Evolutionary conservation across 139 green algal species (phyloP).

Genomic region (Marvania coccoides): DNA sequence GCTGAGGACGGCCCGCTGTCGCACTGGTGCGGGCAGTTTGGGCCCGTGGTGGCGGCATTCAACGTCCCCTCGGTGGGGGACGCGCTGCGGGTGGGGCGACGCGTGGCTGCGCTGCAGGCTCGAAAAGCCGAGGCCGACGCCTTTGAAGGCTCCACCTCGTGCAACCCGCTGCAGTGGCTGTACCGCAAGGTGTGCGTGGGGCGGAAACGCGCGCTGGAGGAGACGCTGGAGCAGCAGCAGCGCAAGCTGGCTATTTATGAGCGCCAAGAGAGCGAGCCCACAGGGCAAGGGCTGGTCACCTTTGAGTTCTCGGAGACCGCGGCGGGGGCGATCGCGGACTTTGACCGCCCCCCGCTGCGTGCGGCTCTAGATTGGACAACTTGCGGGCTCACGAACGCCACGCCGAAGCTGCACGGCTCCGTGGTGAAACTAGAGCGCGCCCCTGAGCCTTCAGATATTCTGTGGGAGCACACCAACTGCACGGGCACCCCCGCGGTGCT

Average conservation of each 20-base stretch:
- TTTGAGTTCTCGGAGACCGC: conserved; percentile 47
- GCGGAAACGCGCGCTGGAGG: not conserved
- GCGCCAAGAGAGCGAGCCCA: conserved; percentile 22
- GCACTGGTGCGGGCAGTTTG: conserved; percentile 41
- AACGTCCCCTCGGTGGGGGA: conserved; percentile 13
- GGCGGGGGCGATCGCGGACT: conserved; percentile 28
- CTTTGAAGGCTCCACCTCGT: conserved; percentile 7
- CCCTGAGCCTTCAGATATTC: conserved; percentile 44
- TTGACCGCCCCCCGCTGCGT: conserved; percentile 1
- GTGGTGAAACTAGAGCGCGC: conserved; percentile 22
- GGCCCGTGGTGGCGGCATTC: conserved; percentile 20
- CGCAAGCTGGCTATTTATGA: conserved; percentile 30
- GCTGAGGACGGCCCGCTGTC: conserved; percentile 10
- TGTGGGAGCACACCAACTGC: conserved; percentile 38
- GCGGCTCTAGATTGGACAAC: conserved; percentile 3
- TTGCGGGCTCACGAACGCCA: conserved; percentile 16
- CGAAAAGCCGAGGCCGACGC: conserved; percentile 14
- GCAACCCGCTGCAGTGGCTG: conserved; percentile 7
- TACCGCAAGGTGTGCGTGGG: conserved; percentile 18
- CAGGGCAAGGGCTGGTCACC: conserved; percentile 35
- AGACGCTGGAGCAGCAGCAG: not conserved
- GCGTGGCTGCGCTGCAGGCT: conserved; percentile 6
- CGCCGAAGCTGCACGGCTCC: conserved; percentile 6
- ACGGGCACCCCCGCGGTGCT: not conserved
- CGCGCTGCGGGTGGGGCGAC: conserved; percentile 7